A percentile compares a stretch with the other conserved stretches of the same genome.
Evolutionary conservation across 2,329 filamentous ascomycete genomes (phyloP).

Genomic region (Colletotrichum scovillei): DNA sequence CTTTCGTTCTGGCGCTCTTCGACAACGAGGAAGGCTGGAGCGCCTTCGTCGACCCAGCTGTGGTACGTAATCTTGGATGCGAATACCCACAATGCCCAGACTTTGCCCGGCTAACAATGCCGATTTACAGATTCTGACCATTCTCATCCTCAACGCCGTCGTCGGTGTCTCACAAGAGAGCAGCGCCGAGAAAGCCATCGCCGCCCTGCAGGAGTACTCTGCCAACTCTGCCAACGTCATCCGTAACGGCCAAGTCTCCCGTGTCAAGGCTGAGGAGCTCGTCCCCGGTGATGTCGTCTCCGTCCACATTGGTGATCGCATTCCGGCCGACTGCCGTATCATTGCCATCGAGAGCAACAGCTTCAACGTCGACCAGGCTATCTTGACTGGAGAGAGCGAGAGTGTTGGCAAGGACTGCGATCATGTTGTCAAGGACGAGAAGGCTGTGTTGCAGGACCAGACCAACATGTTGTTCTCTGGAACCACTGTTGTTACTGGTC

Average conservation of each 20-base stretch:
- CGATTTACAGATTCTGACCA: slow-evolving; percentile 83
- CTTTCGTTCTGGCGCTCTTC: slow-evolving; percentile 91
- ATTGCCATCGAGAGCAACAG: slow-evolving; percentile 95
- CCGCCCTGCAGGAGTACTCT: slow-evolving; percentile 97
- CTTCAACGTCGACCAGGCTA: slow-evolving; percentile 96
- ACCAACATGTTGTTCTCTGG: slow-evolving; percentile 98
- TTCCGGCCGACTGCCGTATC: slow-evolving; percentile 94
- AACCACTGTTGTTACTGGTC: slow-evolving; percentile 94
- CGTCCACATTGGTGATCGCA: slow-evolving; percentile 88
- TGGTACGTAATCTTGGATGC: slow-evolving; percentile 71
- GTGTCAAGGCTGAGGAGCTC: slow-evolving; percentile 94
- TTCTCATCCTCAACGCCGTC: slow-evolving; percentile 94
- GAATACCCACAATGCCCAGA: slow-evolving; percentile 27
- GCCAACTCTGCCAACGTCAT: slow-evolving; percentile 97
- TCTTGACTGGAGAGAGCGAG: slow-evolving; percentile 97
- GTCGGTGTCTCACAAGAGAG: slow-evolving; percentile 99
- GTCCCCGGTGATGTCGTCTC: slow-evolving; percentile 94
- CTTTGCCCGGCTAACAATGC: slow-evolving; percentile 36
- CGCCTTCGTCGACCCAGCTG: slow-evolving; percentile 94
- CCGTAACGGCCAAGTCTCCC: slow-evolving; percentile 82
- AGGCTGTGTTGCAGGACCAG: slow-evolving; percentile 97
- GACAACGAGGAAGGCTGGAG: slow-evolving; percentile 96
- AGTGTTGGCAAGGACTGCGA: slow-evolving; percentile 88
- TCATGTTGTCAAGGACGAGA: slow-evolving; percentile 76
- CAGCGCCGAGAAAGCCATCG: slow-evolving; percentile 98